Conservation (phyloP, 176 grass and related monocot genomes). For the Saccharum officinarum region DNA sequence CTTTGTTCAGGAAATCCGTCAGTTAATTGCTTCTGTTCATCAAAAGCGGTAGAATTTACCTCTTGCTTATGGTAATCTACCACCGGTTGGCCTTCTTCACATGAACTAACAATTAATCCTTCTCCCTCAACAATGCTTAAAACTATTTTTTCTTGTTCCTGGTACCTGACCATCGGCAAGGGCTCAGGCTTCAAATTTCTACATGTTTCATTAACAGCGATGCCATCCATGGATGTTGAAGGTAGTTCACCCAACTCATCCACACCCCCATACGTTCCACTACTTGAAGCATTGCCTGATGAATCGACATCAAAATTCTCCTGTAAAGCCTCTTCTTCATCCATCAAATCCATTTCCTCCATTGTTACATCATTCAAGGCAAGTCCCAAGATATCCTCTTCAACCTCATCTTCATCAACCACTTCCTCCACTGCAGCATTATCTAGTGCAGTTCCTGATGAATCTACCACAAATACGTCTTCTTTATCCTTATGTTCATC, state of each 20-base stretch:
- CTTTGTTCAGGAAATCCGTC: neutral
- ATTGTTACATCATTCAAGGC: neutral
- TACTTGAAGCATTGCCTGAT: constrained; percentile 18
- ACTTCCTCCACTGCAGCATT: neutral
- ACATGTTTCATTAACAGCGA: constrained; percentile 14
- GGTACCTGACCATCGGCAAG: neutral
- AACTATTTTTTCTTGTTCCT: constrained; percentile 19
- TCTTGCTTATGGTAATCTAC: constrained; percentile 7
- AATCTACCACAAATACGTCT: constrained; percentile 3
- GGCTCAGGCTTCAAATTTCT: constrained; percentile 18
- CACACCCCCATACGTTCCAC: neutral
- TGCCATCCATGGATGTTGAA: constrained; percentile 29
- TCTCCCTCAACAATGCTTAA: neutral
- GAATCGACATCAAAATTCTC: constrained; percentile 27
- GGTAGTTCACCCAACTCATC: neutral
- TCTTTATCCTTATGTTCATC: constrained; percentile 14
- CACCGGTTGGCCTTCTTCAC: neutral
- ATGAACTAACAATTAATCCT: neutral
- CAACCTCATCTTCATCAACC: neutral
- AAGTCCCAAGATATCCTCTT: neutral
- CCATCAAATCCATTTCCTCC: neutral
- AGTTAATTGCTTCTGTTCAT: constrained; percentile 12
- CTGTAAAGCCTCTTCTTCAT: neutral
- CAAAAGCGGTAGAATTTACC: neutral
- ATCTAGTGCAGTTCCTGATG: neutral